Conservation (phyloP, 75 land plant genomes). For the Pseudotsuga menziesii region DNA sequence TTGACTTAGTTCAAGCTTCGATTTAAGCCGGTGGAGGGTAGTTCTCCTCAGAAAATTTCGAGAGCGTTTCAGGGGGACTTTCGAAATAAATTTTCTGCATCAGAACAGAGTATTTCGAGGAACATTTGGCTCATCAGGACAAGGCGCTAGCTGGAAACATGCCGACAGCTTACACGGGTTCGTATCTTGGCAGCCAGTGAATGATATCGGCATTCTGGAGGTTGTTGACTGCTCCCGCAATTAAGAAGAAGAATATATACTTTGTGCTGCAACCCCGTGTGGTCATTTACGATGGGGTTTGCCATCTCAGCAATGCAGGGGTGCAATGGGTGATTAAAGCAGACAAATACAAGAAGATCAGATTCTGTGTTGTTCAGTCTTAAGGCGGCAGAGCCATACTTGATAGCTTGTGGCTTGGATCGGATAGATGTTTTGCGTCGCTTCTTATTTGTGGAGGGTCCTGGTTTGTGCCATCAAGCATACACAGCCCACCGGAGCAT, state of each 20-base stretch:
- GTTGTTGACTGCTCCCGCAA: background rate
- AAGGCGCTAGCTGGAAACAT: background rate
- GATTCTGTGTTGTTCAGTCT: conserved; percentile 91
- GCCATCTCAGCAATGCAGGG: conserved; percentile 94
- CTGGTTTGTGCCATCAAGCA: no score
- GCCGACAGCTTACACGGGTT: background rate
- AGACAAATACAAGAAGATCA: conserved; percentile 74
- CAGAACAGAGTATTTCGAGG: background rate
- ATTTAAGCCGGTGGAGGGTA: no score
- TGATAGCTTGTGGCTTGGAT: no score
- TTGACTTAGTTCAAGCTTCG: no score
- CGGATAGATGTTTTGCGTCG: no score
- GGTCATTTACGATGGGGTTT: conserved; percentile 85
- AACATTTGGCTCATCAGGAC: background rate
- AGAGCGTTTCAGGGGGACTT: no score
- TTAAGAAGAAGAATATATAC: background rate
- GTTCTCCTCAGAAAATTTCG: no score
- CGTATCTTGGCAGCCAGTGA: background rate
- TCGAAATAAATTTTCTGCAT: background rate
- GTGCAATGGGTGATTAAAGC: conserved; percentile 78
- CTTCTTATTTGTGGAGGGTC: no score
- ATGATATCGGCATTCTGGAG: background rate
- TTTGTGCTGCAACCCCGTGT: conserved; percentile 57
- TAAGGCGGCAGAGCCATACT: conserved; percentile 88
- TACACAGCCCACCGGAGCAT: no score